Base-by-base conservation (phyloP, 1,284 basidiomycete genomes). In the Flammula alnicola region DNA sequence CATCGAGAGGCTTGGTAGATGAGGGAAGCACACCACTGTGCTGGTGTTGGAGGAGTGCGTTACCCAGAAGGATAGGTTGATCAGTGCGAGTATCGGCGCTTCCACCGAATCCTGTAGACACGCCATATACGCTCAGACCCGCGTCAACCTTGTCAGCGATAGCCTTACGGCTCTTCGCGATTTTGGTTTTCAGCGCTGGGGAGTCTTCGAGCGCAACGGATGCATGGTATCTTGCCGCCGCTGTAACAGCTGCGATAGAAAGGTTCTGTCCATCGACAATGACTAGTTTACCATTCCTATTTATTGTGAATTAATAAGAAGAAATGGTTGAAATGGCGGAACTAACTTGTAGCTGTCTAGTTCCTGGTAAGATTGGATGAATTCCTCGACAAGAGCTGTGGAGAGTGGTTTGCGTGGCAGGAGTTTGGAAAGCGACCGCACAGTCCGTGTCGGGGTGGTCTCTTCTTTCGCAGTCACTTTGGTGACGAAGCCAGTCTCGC, bases 51-150 rank as follows among this genome's bases (percentile, higher is more conserved):
- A 94, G 74, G 19, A 94, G 80, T 2, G 88, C 85, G 56, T 85
- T 79, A 9, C 89, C 90, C 14, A 91, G 81, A 5, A 82, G 71
- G 54, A 86, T 63, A 32, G 87, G 81, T 53, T 88, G 72, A 54
- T 82, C 77, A 0, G 90, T 91, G 29, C 89, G 79, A 3, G 88
- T 91, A 63, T 63, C 61, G 32, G 75, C 86, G 57, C 83, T 87
- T 16, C 88, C 88, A 43, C 90, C 90, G 60, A 89, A 93, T 39
- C 91, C 91, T 12, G 91, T 92, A 33, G 86, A 86, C 26, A 92
- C 86, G 29, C 91, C 91, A 58, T 92, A 93, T 33, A 93, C 78
- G 58, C 85, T 88, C 49, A 81, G 78, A 16, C 84, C 82, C 6
- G 79, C 74, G 22, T 80, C 76, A 37, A 94, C 79, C 65, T 91